These are phyloP conservation scores for Solanum sitiens DNA, from an alignment of 257 asterid species.

Conservation along the genomic window DNA sequence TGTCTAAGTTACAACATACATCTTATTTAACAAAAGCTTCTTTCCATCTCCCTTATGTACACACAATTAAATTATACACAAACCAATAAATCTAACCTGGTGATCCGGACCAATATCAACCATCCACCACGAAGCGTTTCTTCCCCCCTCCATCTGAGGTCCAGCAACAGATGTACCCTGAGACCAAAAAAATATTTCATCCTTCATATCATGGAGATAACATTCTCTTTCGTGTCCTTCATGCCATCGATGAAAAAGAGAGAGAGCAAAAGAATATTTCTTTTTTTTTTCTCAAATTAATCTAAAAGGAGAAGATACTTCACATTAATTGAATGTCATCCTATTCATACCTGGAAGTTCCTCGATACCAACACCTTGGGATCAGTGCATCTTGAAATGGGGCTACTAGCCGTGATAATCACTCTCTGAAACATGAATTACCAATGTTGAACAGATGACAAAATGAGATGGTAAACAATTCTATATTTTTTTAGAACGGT, in stretches of 20 bases:
- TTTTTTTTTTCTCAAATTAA: neutral
- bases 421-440: constrained; percentile 48
- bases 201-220: neutral
- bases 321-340: neutral
- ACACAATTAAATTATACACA: neutral
- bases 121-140: constrained; percentile 85
- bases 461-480: neutral
- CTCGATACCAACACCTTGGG: constrained; percentile 92
- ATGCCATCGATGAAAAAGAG: neutral
- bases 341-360: constrained; percentile 60
- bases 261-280: neutral
- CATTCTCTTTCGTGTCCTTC: neutral
- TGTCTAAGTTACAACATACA: neutral
- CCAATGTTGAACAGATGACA: neutral
- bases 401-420: constrained; percentile 74
- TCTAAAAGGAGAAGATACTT: neutral
- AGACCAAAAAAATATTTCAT: neutral
- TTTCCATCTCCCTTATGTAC: neutral
- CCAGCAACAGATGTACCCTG: constrained; percentile 95
- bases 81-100: constrained; percentile 45
- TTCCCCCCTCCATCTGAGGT: constrained; percentile 67
- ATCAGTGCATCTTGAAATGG: constrained; percentile 82
- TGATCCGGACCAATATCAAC: constrained; percentile 77
- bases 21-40: neutral
- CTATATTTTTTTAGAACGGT: neutral